Base-by-base conservation (phyloP, 345 rosid genomes). In the Trapa bicornis region DNA sequence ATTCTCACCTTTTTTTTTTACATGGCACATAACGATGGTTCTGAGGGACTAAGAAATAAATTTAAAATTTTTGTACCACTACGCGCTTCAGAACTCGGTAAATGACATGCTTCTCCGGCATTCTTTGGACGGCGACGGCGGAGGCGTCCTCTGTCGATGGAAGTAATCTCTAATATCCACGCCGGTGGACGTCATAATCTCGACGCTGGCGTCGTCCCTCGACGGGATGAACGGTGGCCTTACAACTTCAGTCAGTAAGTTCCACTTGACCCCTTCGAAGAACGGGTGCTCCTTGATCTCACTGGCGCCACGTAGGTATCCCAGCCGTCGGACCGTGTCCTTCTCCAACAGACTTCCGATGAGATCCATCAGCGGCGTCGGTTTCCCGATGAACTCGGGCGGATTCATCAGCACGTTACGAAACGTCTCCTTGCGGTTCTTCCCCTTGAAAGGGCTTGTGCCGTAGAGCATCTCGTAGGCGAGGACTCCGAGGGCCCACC, bases 401-500 rank as follows among this genome's bases (percentile, higher is more conserved):
- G 72, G 70, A 72, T 82, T 86, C 39, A 36, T 22, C 72, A 88
- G 35, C 45, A 90, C 81, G 74, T 92, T 90, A 33, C 85, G 82
- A 69, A 88, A 92, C 67, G 97, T 92, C 62, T 90, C 96, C 66
- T 92, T 92, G 61, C 87, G 70, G 73, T 76, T 84, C 66, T 72
- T 88, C 56, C 97, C 98, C 5, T 79, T 84, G 58, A 92, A 92
- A 67, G 98, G 98, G 16, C 96, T 89, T 61, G 79, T 71, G 0
- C 98, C 97, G 50, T 86, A 89, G 65, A 83, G 22, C 98, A 92
- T 86, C 80, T 92, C 97, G 80, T 86, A 88, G 3, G 83, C 75
- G 53, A 92, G 71, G 42, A 89, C 75, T 2, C 98, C 98, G 2
- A 92, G 79, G 10, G 98, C 93, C 98, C 98, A 92, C 97, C 97